These are phyloP conservation scores for Globisporangium abappressorium DNA, from an alignment of 352 stramenopile genomes.

Conservation along the genomic window DNA sequence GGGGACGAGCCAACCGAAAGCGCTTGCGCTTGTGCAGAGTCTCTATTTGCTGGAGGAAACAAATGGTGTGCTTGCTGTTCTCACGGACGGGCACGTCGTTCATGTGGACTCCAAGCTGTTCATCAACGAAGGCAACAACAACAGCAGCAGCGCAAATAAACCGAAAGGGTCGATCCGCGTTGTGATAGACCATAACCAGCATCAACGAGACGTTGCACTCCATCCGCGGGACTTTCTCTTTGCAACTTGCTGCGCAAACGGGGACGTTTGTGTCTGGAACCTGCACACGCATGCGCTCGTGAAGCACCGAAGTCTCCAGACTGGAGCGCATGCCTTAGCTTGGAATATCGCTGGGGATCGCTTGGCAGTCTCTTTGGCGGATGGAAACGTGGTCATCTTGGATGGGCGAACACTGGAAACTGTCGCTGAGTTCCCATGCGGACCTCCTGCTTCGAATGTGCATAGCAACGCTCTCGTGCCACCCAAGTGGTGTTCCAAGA, in stretches of 20 bases:
- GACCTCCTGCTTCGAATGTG: background rate
- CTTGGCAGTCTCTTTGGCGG: conserved; percentile 40
- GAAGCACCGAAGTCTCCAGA: conserved; percentile 21
- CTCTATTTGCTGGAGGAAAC: conserved; percentile 24
- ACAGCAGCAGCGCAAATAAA: background rate
- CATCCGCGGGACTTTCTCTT: conserved; percentile 37
- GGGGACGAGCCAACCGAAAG: too few species aligned
- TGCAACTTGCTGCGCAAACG: conserved; percentile 37
- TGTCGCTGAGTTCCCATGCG: conserved; percentile 25
- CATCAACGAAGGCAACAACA: background rate
- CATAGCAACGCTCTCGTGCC: conserved; percentile 9
- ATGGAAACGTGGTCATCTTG: conserved; percentile 41
- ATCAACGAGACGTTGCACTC: conserved; percentile 30
- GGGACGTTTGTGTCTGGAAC: conserved; percentile 37
- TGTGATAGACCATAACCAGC: conserved; percentile 27
- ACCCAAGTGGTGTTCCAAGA: conserved; percentile 46
- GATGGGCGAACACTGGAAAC: conserved; percentile 24
- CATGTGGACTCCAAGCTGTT: conserved; percentile 18
- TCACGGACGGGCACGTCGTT: conserved; percentile 17
- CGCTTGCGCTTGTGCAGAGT: conserved; percentile 5
- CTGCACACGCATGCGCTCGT: conserved; percentile 32
- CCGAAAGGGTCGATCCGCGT: conserved; percentile 7
- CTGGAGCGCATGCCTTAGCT: conserved; percentile 22
- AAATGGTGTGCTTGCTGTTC: conserved; percentile 22
- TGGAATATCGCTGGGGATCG: conserved; percentile 38